phyloP scores from a whole-genome alignment of 2,329 filamentous ascomycete species.

The Didymellaceae sp. region DNA sequence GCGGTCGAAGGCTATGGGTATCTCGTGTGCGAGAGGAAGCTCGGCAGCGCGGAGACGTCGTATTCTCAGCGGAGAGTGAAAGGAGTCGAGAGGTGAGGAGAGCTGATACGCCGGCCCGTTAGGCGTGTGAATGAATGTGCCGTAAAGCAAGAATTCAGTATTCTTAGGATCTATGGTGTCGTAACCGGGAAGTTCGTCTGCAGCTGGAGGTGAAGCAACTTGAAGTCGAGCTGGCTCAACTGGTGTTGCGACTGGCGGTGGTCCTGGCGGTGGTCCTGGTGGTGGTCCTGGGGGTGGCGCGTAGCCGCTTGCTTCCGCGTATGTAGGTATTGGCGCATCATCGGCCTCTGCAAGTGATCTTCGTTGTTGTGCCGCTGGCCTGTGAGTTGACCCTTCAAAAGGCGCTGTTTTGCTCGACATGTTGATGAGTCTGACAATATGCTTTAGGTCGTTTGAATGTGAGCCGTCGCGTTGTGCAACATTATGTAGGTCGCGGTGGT shows the following conservation, averaged over 20 bases:
- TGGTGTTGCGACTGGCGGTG: slow-evolving; percentile 4
- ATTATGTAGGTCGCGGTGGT: slow-evolving; percentile 2
- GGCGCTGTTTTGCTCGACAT: slow-evolving; percentile 17
- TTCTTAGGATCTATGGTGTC: slow-evolving; percentile 22
- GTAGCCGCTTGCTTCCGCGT: slow-evolving; percentile 16
- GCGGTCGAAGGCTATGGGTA: slow-evolving; percentile 23
- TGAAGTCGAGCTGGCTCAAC: background rate
- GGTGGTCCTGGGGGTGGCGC: slow-evolving; percentile 11
- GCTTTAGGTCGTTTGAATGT: background rate
- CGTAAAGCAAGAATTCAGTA: slow-evolving; percentile 24
- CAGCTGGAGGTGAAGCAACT: slow-evolving; percentile 3
- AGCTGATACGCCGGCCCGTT: slow-evolving; percentile 27
- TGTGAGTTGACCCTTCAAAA: slow-evolving; percentile 11
- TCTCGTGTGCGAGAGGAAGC: slow-evolving; percentile 12
- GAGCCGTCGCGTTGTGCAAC: background rate
- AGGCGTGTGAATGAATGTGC: slow-evolving; percentile 29
- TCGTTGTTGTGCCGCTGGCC: slow-evolving; percentile 11
- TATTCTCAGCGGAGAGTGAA: slow-evolving; percentile 23
- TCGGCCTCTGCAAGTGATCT: slow-evolving; percentile 6
- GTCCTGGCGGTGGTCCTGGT: background rate
- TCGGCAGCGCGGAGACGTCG: slow-evolving; percentile 26
- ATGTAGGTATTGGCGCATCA: slow-evolving; percentile 14
- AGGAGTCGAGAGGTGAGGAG: slow-evolving; percentile 23
- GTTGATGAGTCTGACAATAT: background rate
- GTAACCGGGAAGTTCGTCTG: slow-evolving; percentile 24